phyloP scores from a whole-genome alignment of 208 protist species.

The Endotrypanum monterogeii region DNA sequence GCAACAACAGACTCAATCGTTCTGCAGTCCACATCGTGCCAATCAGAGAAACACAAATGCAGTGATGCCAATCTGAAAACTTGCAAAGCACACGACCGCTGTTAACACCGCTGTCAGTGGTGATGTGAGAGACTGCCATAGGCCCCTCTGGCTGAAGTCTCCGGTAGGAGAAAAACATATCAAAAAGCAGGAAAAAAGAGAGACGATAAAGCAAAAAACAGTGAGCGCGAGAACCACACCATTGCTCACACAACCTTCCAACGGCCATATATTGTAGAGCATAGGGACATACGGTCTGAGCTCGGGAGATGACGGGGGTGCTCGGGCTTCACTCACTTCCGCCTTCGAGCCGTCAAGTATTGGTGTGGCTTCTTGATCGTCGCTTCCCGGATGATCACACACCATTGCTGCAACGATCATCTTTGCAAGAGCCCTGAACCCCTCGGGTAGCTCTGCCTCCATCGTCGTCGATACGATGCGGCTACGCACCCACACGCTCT shows the following conservation, averaged over 20 bases:
- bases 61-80: constrained; percentile 9
- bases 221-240: constrained; percentile 3
- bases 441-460: constrained; percentile 41
- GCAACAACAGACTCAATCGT: background rate
- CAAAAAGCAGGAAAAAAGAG: constrained; percentile 6
- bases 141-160: background rate
- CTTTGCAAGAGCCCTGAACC: constrained; percentile 34
- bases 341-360: background rate
- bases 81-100: constrained; percentile 11
- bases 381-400: constrained; percentile 9
- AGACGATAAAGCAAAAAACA: constrained; percentile 3
- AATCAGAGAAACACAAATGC: constrained; percentile 7
- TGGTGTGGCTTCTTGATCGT: background rate
- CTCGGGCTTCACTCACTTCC: background rate
- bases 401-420: constrained; percentile 34
- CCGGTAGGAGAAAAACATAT: constrained; percentile 4
- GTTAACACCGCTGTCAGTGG: constrained; percentile 1
- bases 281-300: constrained; percentile 1
- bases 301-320: background rate
- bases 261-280: background rate
- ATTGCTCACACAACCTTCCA: constrained; percentile 1
- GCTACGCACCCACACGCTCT: constrained; percentile 49
- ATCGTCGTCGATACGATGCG: constrained; percentile 43
- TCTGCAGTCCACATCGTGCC: background rate
- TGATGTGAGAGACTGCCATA: constrained; percentile 7